A percentile compares a stretch with the other conserved stretches of the same genome.
phyloP scores from a whole-genome alignment of 768 basidiomycete species.

The Cantharellus anzutake region DNA sequence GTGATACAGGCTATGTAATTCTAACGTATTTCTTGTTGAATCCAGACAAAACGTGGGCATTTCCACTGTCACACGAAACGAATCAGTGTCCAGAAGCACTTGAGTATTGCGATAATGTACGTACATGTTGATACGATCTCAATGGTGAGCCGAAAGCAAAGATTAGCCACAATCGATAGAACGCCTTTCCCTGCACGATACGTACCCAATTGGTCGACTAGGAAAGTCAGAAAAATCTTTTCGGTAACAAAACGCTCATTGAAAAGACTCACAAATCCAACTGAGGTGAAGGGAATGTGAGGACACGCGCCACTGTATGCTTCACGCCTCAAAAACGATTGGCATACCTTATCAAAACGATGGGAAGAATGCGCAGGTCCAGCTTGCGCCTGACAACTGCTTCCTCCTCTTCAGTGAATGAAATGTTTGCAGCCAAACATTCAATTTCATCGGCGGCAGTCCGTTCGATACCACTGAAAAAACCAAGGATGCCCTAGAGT shows the following conservation, averaged over 20 bases:
- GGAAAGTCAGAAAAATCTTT: too few relatives aligned
- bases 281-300: too few relatives aligned
- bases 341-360: slow-evolving; percentile 30
- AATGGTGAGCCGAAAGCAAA: slow-evolving; percentile 9
- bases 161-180: not conserved
- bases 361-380: slow-evolving; percentile 29
- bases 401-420: slow-evolving; percentile 32
- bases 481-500: not conserved
- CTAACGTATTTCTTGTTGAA: slow-evolving; percentile 37
- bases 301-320: too few relatives aligned
- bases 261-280: too few relatives aligned
- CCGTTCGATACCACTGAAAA: not conserved
- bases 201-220: not conserved
- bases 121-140: slow-evolving; percentile 37
- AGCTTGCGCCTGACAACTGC: slow-evolving; percentile 32
- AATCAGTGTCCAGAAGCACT: too few relatives aligned
- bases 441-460: slow-evolving; percentile 28
- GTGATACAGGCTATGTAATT: not conserved
- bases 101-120: too few relatives aligned
- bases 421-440: slow-evolving; percentile 28
- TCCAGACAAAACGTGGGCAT: slow-evolving; percentile 31
- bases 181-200: not conserved
- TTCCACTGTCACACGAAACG: slow-evolving; percentile 21
- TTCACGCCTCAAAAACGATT: too few relatives aligned
- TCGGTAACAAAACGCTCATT: too few relatives aligned